A percentile compares a stretch with the other conserved stretches of the same genome.
These are phyloP conservation scores for Endogone sp. DNA, from an alignment of 192 early-diverging fungal genomes.

Conservation along the genomic window DNA sequence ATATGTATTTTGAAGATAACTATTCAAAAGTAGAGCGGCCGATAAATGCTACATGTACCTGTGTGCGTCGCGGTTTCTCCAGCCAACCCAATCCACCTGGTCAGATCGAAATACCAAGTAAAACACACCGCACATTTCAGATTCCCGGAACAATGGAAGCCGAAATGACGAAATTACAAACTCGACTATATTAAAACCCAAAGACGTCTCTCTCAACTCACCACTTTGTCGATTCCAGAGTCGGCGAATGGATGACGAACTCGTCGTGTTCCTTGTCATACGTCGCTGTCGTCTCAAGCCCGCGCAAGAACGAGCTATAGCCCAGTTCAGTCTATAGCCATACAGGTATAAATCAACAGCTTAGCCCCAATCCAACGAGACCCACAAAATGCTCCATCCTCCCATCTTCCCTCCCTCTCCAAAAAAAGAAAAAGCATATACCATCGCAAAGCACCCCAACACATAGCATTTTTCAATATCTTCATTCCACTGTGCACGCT, in stretches of 20 bases:
- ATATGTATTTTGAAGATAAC: no score
- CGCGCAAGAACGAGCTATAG: conserved; percentile 56
- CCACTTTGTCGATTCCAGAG: conserved; percentile 60
- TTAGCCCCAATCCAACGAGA: not conserved
- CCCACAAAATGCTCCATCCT: not conserved
- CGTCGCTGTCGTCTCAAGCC: conserved; percentile 63
- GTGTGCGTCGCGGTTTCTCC: conserved; percentile 66
- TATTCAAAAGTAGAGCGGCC: no score
- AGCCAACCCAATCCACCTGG: conserved; percentile 56
- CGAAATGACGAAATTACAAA: not conserved
- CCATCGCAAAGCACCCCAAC: conserved; percentile 66
- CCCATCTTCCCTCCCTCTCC: no score
- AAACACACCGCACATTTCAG: not conserved
- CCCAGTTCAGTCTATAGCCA: conserved; percentile 54
- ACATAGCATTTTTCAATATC: conserved; percentile 50
- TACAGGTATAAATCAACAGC: conserved; percentile 1
- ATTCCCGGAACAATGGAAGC: not conserved
- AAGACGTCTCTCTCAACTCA: not conserved
- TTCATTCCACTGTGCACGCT: conserved; percentile 47
- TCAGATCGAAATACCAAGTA: not conserved
- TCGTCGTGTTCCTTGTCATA: conserved; percentile 51
- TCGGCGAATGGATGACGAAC: conserved; percentile 59
- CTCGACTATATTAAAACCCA: not conserved
- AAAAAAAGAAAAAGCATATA: conserved; percentile 14
- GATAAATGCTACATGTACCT: no score